Conservation (phyloP, 306 rosid species). For the Rubus parviflorus region DNA sequence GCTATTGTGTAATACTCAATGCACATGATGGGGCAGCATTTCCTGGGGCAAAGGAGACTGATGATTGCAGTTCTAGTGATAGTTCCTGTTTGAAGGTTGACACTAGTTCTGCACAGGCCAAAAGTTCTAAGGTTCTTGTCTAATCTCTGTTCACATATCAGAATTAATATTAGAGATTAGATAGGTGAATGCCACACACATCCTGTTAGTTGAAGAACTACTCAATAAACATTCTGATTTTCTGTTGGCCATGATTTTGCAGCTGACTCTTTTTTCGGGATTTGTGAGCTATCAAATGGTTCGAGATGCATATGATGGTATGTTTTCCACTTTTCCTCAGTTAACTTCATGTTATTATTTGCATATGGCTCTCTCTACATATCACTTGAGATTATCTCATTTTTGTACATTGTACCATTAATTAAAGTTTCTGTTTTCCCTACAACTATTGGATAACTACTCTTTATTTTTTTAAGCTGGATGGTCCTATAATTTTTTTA, state of each 20-base stretch:
- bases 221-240: constrained; percentile 39
- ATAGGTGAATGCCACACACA: background rate
- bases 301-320: constrained; percentile 97
- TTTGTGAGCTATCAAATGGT: constrained; percentile 99
- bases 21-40: constrained; percentile 98
- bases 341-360: constrained; percentile 10
- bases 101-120: constrained; percentile 37
- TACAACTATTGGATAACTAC: background rate
- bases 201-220: constrained; percentile 12
- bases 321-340: constrained; percentile 26
- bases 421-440: background rate
- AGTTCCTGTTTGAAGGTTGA: constrained; percentile 34
- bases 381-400: background rate
- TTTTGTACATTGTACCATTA: constrained; percentile 9
- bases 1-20: constrained; percentile 94
- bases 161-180: constrained; percentile 15
- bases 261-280: constrained; percentile 97
- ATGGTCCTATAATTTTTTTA: background rate
- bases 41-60: constrained; percentile 52
- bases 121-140: constrained; percentile 66
- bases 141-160: constrained; percentile 22
- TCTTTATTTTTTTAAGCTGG: background rate
- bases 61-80: constrained; percentile 52
- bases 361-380: constrained; percentile 8
- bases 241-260: constrained; percentile 43